Conservation (phyloP, 495 filamentous ascomycete genomes). For the Penicillium pancosmium region DNA sequence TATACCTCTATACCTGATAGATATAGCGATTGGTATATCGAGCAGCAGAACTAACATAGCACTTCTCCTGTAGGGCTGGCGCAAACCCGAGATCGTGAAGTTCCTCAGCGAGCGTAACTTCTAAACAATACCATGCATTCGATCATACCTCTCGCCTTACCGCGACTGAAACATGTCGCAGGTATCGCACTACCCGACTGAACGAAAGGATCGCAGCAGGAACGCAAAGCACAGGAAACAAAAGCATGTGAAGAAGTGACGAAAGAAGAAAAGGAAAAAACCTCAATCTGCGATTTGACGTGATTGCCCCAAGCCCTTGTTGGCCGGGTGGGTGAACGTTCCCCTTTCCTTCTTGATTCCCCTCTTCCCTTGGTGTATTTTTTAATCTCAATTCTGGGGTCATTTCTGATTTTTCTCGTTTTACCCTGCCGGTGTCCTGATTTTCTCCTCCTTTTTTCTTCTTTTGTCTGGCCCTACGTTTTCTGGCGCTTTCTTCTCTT, state of each 20-base stretch:
- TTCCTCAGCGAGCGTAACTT: slow-evolving; percentile 53
- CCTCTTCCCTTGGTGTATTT: slow-evolving; percentile 23
- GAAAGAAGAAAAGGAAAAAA: slow-evolving; percentile 6
- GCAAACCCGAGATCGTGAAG: slow-evolving; percentile 50
- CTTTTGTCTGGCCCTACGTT: slow-evolving; percentile 8
- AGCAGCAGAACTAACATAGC: not conserved
- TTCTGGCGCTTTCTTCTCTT: slow-evolving; percentile 20
- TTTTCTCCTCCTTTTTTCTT: slow-evolving; percentile 9
- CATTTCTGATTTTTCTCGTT: slow-evolving; percentile 13
- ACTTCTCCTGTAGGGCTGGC: slow-evolving; percentile 45
- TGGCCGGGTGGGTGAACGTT: not conserved
- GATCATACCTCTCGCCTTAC: slow-evolving; percentile 12
- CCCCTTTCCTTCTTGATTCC: slow-evolving; percentile 16
- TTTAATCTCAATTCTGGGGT: slow-evolving; percentile 23
- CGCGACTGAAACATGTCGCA: not conserved
- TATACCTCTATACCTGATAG: not conserved
- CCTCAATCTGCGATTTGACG: not conserved
- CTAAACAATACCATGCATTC: slow-evolving; percentile 25
- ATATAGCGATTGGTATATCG: not conserved
- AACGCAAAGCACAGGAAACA: slow-evolving; percentile 10
- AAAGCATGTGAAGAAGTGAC: slow-evolving; percentile 14
- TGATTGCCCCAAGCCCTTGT: not conserved
- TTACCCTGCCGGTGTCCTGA: slow-evolving; percentile 12
- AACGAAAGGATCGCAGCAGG: slow-evolving; percentile 3
- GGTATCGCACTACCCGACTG: not conserved